Percentiles rank a stretch among this genome's conserved stretches.
Evolutionary conservation across 225 moss, liverwort and hornwort genomes (phyloP).

Genomic region (Polytrichum commune): DNA sequence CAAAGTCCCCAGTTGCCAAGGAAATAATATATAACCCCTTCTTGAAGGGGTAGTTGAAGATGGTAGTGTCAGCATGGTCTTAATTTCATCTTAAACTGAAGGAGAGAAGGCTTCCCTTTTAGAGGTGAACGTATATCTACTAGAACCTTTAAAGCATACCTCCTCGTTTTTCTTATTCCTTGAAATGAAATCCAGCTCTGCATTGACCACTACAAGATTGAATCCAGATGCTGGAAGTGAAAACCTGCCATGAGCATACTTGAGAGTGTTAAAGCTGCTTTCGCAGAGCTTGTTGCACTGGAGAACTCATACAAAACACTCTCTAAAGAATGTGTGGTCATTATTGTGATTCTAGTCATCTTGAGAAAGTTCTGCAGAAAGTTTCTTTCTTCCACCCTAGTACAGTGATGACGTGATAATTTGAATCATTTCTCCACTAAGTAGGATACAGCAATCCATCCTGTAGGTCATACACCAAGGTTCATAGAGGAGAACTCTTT

Average conservation of each 20-base stretch:
- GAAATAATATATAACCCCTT: too few relatives aligned
- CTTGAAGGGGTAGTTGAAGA: background rate
- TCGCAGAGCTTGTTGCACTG: too few relatives aligned
- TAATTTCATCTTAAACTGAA: background rate
- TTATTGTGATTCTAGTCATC: too few relatives aligned
- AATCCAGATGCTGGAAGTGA: slow-evolving; percentile 41
- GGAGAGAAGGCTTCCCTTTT: background rate
- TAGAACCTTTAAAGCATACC: slow-evolving; percentile 27
- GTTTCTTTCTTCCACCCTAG: too few relatives aligned
- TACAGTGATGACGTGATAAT: too few relatives aligned
- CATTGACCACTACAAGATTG: slow-evolving; percentile 53
- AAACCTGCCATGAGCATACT: slow-evolving; percentile 40
- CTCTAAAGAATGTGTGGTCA: too few relatives aligned
- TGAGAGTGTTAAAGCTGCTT: background rate
- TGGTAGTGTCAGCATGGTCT: background rate
- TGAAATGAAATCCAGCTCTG: slow-evolving; percentile 68
- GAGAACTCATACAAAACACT: too few relatives aligned
- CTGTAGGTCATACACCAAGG: background rate
- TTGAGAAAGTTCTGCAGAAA: too few relatives aligned
- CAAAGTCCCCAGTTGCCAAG: too few relatives aligned
- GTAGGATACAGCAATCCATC: background rate
- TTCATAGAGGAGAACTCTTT: too few relatives aligned
- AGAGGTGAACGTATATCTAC: background rate
- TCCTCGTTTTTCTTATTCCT: slow-evolving; percentile 64
- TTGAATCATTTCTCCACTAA: too few relatives aligned